Evolutionary conservation across 805 yeast genomes (phyloP), one percentile per base, ranked within the genome.

Genomic region (Teunomyces panamensis): DNA sequence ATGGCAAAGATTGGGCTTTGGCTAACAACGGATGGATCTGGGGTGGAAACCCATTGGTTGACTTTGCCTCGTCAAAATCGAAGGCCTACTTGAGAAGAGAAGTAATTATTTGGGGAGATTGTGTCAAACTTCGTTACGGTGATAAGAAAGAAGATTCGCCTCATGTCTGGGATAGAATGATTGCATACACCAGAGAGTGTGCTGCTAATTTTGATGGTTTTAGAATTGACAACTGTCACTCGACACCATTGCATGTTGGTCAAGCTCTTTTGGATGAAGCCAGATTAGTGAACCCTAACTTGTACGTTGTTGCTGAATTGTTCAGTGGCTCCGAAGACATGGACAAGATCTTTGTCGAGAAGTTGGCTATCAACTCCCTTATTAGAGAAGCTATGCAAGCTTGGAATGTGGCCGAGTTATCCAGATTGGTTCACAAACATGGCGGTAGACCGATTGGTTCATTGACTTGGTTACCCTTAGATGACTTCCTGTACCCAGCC

Each of bases 11-110:
- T 1, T 84, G 83, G 70, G 84, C 87, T 7, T 71, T 92, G 49
- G 98, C 96, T 3, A 94, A 94, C 62, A 92, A 94, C 60, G 99
- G 99, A 42, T 92, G 98, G 97, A 89, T 94, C 48, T 92, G 99
- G 99, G 91, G 89, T 45, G 97, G 96, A 9, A 84, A 92, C 56
- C 97, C 98, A 1, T 68, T 91, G 48, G 85, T 89, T 2, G 98
- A 92, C 68, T 92, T 92, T 77, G 99, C 98, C 0, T 86, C 96
- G 0, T 65, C 76, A 27, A 57, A 83, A 46, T 82, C 96, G 4
- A 85, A 81, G 59, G 91, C 95, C 3, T 92, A 94, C 61, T 68
- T 92, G 43, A 77, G 96, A 45, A 80, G 99, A 62, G 97, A 92
- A 65, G 96, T 92, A 9, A 90, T 92, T 55, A 88, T 92, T 24